Conservation (phyloP, 2,329 filamentous ascomycete species). For the Neopestalotiopsis sp. region DNA sequence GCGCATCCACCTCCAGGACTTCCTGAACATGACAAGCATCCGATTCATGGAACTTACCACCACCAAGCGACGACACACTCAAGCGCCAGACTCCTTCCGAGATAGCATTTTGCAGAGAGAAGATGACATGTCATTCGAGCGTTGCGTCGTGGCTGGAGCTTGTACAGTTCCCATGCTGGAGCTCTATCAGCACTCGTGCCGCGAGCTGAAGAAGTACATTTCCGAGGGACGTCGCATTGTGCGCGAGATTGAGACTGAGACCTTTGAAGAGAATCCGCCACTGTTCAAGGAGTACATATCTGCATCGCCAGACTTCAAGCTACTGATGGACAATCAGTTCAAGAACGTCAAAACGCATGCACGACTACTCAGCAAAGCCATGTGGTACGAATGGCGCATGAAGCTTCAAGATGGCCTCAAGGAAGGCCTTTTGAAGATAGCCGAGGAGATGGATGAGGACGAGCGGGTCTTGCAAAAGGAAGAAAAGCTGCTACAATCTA, state of each 20-base stretch:
- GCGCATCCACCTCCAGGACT: conserved; percentile 85
- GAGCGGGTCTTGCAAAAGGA: conserved; percentile 70
- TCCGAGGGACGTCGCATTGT: conserved; percentile 90
- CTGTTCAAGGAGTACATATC: conserved; percentile 91
- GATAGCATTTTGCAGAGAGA: conserved; percentile 48
- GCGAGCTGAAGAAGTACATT: conserved; percentile 96
- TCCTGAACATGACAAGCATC: conserved; percentile 93
- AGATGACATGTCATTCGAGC: conserved; percentile 69
- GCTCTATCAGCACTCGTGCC: conserved; percentile 92
- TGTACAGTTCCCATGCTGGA: conserved; percentile 94
- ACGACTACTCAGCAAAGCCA: conserved; percentile 86
- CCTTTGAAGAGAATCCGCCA: conserved; percentile 86
- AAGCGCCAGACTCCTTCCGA: conserved; percentile 60
- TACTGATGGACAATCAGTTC: conserved; percentile 94
- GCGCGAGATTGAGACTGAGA: conserved; percentile 87
- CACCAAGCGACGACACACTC: conserved; percentile 88
- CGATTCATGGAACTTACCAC: conserved; percentile 99
- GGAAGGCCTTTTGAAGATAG: conserved; percentile 77
- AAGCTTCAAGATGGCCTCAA: conserved; percentile 83
- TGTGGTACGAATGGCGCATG: conserved; percentile 98
- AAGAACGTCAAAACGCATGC: conserved; percentile 96
- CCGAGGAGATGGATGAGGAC: conserved; percentile 78
- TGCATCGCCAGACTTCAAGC: conserved; percentile 81
- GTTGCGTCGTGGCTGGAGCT: conserved; percentile 84
- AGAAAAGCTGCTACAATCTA: conserved; percentile 69